These are phyloP conservation scores for Magnusiomyces fungicola DNA, from an alignment of 1,139 yeast genomes.

Conservation along the genomic window DNA sequence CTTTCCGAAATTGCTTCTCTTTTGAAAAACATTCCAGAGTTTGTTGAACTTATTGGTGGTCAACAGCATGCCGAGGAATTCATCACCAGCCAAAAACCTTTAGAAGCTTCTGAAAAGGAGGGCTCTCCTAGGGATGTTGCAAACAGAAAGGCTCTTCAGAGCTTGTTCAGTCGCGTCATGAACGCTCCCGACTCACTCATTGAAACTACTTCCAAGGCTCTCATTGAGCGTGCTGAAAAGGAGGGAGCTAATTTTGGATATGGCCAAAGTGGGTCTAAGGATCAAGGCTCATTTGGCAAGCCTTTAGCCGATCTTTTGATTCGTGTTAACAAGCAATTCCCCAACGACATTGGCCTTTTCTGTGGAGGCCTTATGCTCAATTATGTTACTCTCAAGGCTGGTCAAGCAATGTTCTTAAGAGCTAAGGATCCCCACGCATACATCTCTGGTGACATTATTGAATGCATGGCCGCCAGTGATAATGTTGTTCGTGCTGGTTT, in stretches of 20 bases:
- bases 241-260: conserved; percentile 30
- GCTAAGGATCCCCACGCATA: conserved; percentile 99
- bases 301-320: conserved; percentile 60
- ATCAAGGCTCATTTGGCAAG: conserved; percentile 3
- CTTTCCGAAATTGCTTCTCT: conserved; percentile 64
- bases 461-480: conserved; percentile 99
- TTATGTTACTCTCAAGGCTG: conserved; percentile 75
- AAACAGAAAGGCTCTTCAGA: conserved; percentile 62
- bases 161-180: conserved; percentile 77
- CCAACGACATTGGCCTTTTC: conserved; percentile 87
- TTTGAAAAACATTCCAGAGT: conserved; percentile 66
- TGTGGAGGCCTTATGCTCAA: conserved; percentile 91
- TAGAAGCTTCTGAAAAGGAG: conserved; percentile 39
- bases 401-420: conserved; percentile 93
- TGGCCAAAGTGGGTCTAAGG: not conserved
- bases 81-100: conserved; percentile 27
- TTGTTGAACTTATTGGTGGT: conserved; percentile 60
- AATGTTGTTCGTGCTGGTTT: conserved; percentile 98
- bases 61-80: conserved; percentile 47
- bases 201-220: conserved; percentile 45
- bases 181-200: conserved; percentile 56
- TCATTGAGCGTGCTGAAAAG: conserved; percentile 53
- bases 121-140: conserved; percentile 33
- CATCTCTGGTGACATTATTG: conserved; percentile 92
- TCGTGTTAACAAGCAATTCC: conserved; percentile 79